Conservation (phyloP, 257 asterid genomes). For the Lantana camara region DNA sequence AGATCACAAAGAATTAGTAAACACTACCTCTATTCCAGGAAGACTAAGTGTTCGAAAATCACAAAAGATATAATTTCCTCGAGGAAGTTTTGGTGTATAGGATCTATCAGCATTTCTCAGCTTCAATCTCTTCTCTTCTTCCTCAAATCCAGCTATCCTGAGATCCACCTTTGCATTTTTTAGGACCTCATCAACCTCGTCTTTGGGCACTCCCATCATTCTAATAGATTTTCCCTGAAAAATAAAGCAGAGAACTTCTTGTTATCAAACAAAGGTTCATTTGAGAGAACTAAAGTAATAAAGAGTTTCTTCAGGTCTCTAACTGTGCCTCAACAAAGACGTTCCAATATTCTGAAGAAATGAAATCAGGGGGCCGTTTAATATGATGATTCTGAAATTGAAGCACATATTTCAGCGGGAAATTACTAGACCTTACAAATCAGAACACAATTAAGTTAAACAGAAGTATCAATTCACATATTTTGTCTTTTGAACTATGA, state of each 20-base stretch:
- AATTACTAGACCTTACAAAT: background rate
- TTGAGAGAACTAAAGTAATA: background rate
- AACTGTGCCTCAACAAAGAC: too few relatives aligned
- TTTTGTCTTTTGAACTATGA: background rate
- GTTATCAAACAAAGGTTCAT: background rate
- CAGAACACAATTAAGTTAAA: background rate
- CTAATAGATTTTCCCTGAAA: constrained; percentile 73
- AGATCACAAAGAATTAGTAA: background rate
- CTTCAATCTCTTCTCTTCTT: constrained; percentile 78
- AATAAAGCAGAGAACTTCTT: constrained; percentile 17
- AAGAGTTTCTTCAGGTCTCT: too few relatives aligned
- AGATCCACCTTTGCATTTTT: constrained; percentile 59
- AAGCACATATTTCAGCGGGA: background rate
- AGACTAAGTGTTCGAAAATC: constrained; percentile 78
- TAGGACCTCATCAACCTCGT: constrained; percentile 77
- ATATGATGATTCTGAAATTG: background rate
- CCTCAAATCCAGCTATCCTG: constrained; percentile 90
- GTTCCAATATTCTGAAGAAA: too few relatives aligned
- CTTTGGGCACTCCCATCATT: constrained; percentile 89
- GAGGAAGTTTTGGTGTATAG: constrained; percentile 60
- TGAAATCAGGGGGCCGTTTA: too few relatives aligned
- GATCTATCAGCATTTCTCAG: constrained; percentile 45
- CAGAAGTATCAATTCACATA: background rate
- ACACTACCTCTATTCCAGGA: constrained; percentile 79
- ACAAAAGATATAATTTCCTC: constrained; percentile 74